phyloP scores from a whole-genome alignment of 164 flowering plant genomes.

The Malania oleifera region DNA sequence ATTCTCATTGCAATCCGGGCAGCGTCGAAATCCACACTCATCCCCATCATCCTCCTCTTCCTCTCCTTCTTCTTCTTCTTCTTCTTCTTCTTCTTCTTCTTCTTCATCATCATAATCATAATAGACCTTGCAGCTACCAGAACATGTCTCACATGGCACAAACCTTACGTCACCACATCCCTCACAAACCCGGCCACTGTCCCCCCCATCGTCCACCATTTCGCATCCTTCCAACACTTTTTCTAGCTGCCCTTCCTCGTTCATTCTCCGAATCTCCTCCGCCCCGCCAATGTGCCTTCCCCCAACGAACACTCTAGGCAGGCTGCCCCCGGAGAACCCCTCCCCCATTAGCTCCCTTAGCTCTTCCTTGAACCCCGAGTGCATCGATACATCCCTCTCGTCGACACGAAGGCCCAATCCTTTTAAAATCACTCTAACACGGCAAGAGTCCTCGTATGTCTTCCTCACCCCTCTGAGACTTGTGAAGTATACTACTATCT shows the following conservation, averaged over 20 bases:
- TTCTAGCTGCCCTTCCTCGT: constrained; percentile 76
- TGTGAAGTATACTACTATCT: constrained; percentile 68
- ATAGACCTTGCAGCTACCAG: constrained; percentile 84
- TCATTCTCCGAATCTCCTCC: constrained; percentile 58
- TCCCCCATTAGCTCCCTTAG: constrained; percentile 53
- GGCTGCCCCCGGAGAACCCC: constrained; percentile 21
- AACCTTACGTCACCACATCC: constrained; percentile 85
- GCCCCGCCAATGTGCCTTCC: constrained; percentile 67
- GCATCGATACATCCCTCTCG: constrained; percentile 94
- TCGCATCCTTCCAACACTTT: constrained; percentile 52
- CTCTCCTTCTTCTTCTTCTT: constrained; percentile 8
- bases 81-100: constrained; percentile 23
- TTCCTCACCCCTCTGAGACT: constrained; percentile 86
- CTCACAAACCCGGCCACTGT: constrained; percentile 40
- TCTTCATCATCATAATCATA: constrained; percentile 41
- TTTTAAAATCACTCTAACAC: constrained; percentile 57
- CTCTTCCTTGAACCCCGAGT: constrained; percentile 75
- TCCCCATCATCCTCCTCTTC: constrained; percentile 19
- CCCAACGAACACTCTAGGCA: constrained; percentile 76
- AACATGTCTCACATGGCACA: constrained; percentile 77
- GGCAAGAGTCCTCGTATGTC: constrained; percentile 85
- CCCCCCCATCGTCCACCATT: constrained; percentile 31
- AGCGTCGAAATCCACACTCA: constrained; percentile 24
- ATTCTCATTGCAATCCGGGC: constrained; percentile 8
- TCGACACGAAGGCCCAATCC: constrained; percentile 59